Conservation (phyloP, 108 stramenopile genomes). For the Skeletonema grethae region DNA sequence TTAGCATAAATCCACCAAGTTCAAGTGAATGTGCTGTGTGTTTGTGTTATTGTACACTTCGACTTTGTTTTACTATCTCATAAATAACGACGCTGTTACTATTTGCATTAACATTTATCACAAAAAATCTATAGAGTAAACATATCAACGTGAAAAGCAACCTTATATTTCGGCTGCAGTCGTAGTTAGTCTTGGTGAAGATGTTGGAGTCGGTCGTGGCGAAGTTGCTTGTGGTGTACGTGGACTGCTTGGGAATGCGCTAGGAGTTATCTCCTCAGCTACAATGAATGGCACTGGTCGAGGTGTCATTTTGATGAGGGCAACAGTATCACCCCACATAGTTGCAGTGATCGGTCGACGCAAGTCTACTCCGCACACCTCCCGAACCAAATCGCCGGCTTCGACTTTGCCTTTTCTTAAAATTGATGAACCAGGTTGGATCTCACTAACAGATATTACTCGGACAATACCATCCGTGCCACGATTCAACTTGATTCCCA, state of each 20-base stretch:
- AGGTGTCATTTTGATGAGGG: constrained; percentile 85
- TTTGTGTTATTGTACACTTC: no score
- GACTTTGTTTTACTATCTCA: no score
- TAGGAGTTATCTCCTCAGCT: constrained; percentile 59
- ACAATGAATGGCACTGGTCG: constrained; percentile 74
- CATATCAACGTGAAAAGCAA: constrained; percentile 37
- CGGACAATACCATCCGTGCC: constrained; percentile 86
- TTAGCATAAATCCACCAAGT: no score
- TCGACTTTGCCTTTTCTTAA: constrained; percentile 70
- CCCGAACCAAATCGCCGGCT: constrained; percentile 81
- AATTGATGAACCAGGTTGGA: constrained; percentile 68
- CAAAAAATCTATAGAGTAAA: constrained; percentile 19
- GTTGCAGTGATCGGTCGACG: constrained; percentile 85
- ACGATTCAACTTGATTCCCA: constrained; percentile 87
- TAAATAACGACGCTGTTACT: background rate
- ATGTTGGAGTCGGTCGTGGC: background rate
- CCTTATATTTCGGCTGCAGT: constrained; percentile 33
- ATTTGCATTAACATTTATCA: background rate
- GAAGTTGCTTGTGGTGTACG: constrained; percentile 26
- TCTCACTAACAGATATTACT: constrained; percentile 68
- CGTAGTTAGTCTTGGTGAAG: constrained; percentile 33
- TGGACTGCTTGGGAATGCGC: constrained; percentile 26
- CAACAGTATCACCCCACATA: constrained; percentile 92
- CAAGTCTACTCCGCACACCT: constrained; percentile 85
- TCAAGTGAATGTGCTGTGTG: no score